These are phyloP conservation scores for Hypsizygus marmoreus DNA, from an alignment of 768 basidiomycete genomes.

Conservation along the genomic window DNA sequence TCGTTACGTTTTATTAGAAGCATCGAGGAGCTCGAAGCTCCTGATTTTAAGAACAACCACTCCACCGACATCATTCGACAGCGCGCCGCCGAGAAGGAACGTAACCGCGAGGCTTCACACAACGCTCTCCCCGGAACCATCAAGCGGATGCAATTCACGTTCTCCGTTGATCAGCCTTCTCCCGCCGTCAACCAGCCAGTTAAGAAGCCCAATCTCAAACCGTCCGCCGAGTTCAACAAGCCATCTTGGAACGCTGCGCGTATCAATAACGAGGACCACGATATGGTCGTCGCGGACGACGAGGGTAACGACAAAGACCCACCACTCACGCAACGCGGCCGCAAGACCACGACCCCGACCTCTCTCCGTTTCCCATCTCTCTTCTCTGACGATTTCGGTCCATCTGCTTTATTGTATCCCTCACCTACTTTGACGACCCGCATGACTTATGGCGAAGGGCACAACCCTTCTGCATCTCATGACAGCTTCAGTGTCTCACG, in stretches of 20 bases:
- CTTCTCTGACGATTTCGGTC: conserved; percentile 77
- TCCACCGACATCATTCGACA: conserved; percentile 80
- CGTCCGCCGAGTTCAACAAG: conserved; percentile 65
- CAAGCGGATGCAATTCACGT: conserved; percentile 90
- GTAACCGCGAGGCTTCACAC: conserved; percentile 68
- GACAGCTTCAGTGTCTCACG: conserved; percentile 65
- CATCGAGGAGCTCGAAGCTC: conserved; percentile 84
- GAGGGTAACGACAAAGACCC: conserved; percentile 39
- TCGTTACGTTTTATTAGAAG: conserved; percentile 46
- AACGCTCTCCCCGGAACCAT: conserved; percentile 70
- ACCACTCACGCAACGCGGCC: conserved; percentile 35
- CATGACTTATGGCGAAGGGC: conserved; percentile 80
- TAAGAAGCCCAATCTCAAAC: conserved; percentile 68
- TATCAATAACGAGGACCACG: conserved; percentile 26
- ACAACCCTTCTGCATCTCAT: conserved; percentile 46
- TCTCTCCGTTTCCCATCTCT: conserved; percentile 71
- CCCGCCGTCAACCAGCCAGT: conserved; percentile 48
- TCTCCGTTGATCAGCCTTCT: conserved; percentile 74
- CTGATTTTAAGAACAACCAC: conserved; percentile 78
- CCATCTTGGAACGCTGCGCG: conserved; percentile 35
- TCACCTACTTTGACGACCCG: conserved; percentile 66
- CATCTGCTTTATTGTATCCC: conserved; percentile 70
- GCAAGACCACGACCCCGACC: conserved; percentile 18
- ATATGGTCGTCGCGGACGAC: conserved; percentile 20
- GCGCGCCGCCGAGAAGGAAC: conserved; percentile 81